These are phyloP conservation scores for Zygotorulaspora sp. DNA, from an alignment of 805 yeast species.

Conservation along the genomic window DNA sequence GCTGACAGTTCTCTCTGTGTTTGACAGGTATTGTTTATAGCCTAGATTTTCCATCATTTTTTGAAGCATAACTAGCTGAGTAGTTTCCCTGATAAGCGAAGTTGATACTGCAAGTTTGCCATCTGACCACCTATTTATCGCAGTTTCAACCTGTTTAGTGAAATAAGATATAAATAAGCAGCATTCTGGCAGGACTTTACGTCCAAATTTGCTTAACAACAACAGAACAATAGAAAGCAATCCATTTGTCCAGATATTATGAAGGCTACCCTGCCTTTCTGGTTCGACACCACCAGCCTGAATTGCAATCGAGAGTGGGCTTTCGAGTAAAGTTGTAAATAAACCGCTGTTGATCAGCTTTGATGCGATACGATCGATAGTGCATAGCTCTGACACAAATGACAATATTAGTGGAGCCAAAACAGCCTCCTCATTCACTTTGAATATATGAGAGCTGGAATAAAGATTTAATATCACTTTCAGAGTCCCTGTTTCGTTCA, in stretches of 20 bases:
- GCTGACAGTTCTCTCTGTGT: constrained; percentile 18
- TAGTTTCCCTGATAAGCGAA: constrained; percentile 57
- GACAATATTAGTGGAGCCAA: constrained; percentile 69
- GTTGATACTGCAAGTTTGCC: constrained; percentile 40
- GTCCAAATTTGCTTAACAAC: constrained; percentile 59
- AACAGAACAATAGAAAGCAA: constrained; percentile 62
- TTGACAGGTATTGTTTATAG: constrained; percentile 44
- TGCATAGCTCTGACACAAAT: constrained; percentile 64
- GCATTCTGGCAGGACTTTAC: constrained; percentile 57
- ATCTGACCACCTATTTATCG: constrained; percentile 66
- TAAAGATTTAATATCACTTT: constrained; percentile 60
- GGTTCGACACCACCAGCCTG: constrained; percentile 62
- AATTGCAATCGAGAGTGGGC: constrained; percentile 63
- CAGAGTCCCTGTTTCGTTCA: constrained; percentile 57
- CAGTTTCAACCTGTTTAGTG: constrained; percentile 56
- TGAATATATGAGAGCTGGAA: constrained; percentile 60
- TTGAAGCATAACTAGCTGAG: constrained; percentile 62
- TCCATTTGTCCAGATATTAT: constrained; percentile 84
- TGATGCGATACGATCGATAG: constrained; percentile 60
- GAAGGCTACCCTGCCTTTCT: constrained; percentile 50
- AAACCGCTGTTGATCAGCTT: constrained; percentile 60
- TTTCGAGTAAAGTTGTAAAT: constrained; percentile 62
- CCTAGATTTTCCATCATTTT: constrained; percentile 52
- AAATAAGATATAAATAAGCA: constrained; percentile 60
- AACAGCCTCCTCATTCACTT: constrained; percentile 57